Conservation (phyloP, 192 early-diverging fungal genomes). For the Entomortierella parvispora region DNA sequence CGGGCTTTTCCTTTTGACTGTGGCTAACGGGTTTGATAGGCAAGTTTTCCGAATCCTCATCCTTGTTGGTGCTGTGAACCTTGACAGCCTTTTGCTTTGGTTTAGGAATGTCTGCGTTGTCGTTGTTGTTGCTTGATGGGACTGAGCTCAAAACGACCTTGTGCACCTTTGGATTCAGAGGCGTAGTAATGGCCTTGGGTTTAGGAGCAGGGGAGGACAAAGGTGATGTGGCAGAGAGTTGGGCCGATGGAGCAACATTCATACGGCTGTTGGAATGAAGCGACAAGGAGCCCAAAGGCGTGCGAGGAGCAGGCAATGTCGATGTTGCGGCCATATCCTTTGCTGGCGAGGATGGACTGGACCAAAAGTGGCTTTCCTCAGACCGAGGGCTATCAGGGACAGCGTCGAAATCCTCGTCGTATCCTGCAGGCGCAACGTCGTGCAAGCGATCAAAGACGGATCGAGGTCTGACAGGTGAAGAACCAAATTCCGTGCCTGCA, state of each 20-base stretch:
- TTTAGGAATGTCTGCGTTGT: neutral
- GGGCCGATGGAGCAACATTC: too few relatives aligned
- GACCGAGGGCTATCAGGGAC: slow-evolving; percentile 17
- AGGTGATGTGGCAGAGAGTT: neutral
- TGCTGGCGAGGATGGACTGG: too few relatives aligned
- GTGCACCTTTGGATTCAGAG: too few relatives aligned
- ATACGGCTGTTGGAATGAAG: neutral
- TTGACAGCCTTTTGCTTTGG: neutral
- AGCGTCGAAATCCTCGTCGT: neutral
- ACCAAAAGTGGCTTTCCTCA: slow-evolving; percentile 11
- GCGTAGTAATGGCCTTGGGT: too few relatives aligned
- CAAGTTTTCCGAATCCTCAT: neutral
- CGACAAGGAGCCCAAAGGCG: slow-evolving; percentile 24
- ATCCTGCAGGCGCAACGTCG: slow-evolving; percentile 5
- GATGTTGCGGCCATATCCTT: too few relatives aligned
- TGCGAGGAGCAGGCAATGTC: neutral
- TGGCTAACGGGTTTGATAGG: too few relatives aligned
- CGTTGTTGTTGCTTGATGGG: neutral
- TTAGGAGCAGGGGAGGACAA: too few relatives aligned
- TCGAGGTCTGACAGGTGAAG: slow-evolving; percentile 19
- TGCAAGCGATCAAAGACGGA: slow-evolving; percentile 16
- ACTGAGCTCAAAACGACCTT: neutral
- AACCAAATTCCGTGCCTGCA: slow-evolving; percentile 16
- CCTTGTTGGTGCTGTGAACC: neutral
- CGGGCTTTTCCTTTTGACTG: slow-evolving; percentile 3